Evolutionary conservation across 768 basidiomycete genomes (phyloP).

Genomic region (Leccinum disarticulatum): DNA sequence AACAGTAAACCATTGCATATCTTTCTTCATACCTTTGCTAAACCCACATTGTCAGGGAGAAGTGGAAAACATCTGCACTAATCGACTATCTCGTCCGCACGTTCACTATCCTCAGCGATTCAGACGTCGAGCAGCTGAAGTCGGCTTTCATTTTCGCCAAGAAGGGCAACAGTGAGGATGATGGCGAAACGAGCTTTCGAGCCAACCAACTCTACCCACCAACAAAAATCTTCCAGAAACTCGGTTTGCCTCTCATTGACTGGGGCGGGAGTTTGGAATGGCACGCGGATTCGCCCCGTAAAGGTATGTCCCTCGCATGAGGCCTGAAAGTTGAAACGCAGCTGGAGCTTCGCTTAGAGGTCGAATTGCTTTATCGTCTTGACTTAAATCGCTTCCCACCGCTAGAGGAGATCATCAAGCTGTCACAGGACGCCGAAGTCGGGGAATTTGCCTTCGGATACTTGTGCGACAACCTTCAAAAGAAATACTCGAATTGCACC

Average conservation of each 20-base stretch:
- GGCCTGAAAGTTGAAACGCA: too few relatives aligned
- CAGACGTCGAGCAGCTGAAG: neutral
- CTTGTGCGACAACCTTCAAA: constrained; percentile 49
- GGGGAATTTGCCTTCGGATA: constrained; percentile 66
- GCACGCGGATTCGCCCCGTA: constrained; percentile 26
- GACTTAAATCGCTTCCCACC: constrained; percentile 42
- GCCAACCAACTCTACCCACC: constrained; percentile 86
- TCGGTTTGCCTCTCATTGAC: constrained; percentile 78
- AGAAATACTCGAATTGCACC: constrained; percentile 39
- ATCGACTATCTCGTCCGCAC: constrained; percentile 3
- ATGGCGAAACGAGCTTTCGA: constrained; percentile 40
- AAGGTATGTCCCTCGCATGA: neutral
- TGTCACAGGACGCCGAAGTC: constrained; percentile 53
- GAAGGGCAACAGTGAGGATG: constrained; percentile 36
- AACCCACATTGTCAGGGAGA: neutral
- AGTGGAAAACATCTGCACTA: neutral
- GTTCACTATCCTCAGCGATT: neutral
- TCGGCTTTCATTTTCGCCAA: constrained; percentile 40
- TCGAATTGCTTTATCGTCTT: neutral
- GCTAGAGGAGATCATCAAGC: constrained; percentile 56
- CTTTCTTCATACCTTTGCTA: neutral
- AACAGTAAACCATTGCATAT: neutral
- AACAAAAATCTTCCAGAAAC: constrained; percentile 55
- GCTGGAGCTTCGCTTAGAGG: neutral
- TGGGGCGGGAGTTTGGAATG: constrained; percentile 78